These are phyloP conservation scores for Stevia rebaudiana DNA, from an alignment of 140 eudicot species.

Conservation along the genomic window DNA sequence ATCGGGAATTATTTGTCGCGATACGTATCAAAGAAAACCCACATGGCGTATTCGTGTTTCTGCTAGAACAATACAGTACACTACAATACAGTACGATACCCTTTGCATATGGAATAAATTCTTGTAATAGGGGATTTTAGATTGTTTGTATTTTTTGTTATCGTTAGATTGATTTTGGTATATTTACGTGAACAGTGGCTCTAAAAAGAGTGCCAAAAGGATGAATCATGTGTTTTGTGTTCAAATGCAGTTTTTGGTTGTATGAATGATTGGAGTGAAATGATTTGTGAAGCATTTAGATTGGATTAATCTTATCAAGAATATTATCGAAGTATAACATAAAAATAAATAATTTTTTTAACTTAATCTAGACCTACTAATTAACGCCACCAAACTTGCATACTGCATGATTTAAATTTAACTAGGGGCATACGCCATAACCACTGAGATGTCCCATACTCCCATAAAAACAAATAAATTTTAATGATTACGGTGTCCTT, in stretches of 20 bases:
- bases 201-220: constrained; percentile 1
- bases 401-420: no score
- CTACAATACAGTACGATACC: not conserved
- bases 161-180: constrained; percentile 5
- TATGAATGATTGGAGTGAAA: constrained; percentile 5
- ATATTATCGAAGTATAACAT: no score
- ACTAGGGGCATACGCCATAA: no score
- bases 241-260: not conserved
- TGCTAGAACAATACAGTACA: not conserved
- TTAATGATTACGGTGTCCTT: no score
- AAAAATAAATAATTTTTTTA: no score
- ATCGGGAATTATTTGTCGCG: constrained; percentile 52
- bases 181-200: not conserved
- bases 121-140: constrained; percentile 7
- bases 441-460: no score
- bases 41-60: constrained; percentile 22
- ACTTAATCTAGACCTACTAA: no score
- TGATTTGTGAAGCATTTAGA: not conserved
- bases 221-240: constrained; percentile 5
- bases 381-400: no score
- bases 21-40: constrained; percentile 73
- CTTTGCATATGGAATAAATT: not conserved
- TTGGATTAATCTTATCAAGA: not conserved
- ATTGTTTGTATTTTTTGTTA: not conserved
- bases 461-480: no score